A percentile compares a stretch with the other conserved stretches of the same genome.
phyloP scores from a whole-genome alignment of 2,329 filamentous ascomycete species.

The Paecilomyces formosus region DNA sequence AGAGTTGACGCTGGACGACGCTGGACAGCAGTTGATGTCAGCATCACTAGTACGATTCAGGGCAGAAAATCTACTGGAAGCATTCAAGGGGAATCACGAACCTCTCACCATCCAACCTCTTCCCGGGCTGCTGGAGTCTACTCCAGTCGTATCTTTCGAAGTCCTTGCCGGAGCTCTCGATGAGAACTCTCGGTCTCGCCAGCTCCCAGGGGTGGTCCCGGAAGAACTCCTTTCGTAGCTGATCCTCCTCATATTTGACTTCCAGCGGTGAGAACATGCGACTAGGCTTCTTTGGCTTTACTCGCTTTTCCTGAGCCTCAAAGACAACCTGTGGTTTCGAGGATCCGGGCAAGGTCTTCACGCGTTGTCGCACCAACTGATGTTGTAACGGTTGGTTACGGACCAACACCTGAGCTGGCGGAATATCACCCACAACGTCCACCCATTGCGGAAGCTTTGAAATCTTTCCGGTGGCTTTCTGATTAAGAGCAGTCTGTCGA shows the following conservation, averaged over 20 bases:
- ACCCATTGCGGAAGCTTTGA: constrained; percentile 45
- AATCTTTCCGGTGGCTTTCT: constrained; percentile 29
- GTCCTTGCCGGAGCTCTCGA: constrained; percentile 83
- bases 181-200: constrained; percentile 73
- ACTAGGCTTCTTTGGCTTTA: constrained; percentile 57
- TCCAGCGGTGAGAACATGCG: constrained; percentile 72
- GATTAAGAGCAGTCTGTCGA: constrained; percentile 33
- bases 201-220: constrained; percentile 96
- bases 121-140: constrained; percentile 63
- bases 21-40: constrained; percentile 40
- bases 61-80: neutral
- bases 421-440: constrained; percentile 48
- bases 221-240: constrained; percentile 74
- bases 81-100: constrained; percentile 32
- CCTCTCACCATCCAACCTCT: constrained; percentile 78
- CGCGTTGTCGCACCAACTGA: constrained; percentile 31
- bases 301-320: constrained; percentile 26
- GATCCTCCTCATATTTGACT: constrained; percentile 77
- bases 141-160: constrained; percentile 72
- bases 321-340: constrained; percentile 27
- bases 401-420: constrained; percentile 53
- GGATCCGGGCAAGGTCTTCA: constrained; percentile 21
- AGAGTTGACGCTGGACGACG: constrained; percentile 86
- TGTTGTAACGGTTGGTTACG: constrained; percentile 48
- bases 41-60: neutral